Evolutionary conservation across 306 rosid species (phyloP), one percentile per base, ranked within the genome.

Genomic region (Ochetophila trinervis): DNA sequence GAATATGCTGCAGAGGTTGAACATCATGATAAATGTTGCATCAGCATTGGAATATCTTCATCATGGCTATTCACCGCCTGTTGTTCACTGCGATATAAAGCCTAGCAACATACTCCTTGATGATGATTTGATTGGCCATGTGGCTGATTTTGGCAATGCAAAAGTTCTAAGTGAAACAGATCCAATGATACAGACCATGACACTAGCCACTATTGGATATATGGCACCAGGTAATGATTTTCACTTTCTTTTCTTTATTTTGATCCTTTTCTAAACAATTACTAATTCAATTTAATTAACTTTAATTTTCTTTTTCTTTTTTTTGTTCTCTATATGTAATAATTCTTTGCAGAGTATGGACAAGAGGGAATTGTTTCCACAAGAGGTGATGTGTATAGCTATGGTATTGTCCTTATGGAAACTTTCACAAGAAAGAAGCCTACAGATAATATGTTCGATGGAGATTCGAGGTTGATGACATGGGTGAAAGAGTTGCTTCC

Each of bases 21-120:
- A 62, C 11, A 68, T 74, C 44, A 68, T 74, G 70, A 45, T 62
- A 1, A 74, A 74, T 62, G 65, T 67, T 45, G 79, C 69, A 42
- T 53, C 17, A 22, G 84, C 75, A 9, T 23, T 83, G 48, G 71
- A 73, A 18, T 73, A 83, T 42, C 84, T 83, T 15, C 87, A 83
- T 37, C 66, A 79, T 35, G 78, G 78, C 30, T 69, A 64, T 35
- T 44, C 70, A 4, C 4, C 40, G 3, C 32, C 73, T 0, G 53
- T 83, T 15, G 76, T 79, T 17, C 82, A 79, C 5, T 79, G 84
- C 19, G 87, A 83, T 54, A 1, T 79, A 64, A 83, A 83, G 73
- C 87, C 84, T 1, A 70, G 70, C 48, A 79, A 79, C 63, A 60
- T 79, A 19, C 53, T 79, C 23, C 44, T 83, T n/a, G 84, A 83